Base-by-base conservation (phyloP, 1,139 yeast genomes). In the Taphrina pruni region DNA sequence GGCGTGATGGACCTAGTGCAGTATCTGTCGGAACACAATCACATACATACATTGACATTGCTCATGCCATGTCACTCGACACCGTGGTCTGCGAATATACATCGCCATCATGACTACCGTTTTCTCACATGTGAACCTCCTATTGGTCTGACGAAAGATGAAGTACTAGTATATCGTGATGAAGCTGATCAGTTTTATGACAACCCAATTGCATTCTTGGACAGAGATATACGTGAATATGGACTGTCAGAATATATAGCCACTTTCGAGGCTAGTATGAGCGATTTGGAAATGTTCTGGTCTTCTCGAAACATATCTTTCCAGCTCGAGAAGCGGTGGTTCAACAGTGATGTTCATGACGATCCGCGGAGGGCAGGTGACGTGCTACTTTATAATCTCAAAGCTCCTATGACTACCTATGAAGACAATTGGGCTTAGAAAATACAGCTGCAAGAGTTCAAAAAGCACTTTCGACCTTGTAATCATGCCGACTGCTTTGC, bases 1-100 rank as follows among this genome's bases (percentile, higher is more conserved):
- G 99, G 99, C 0, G 97, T 87, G 20, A 84, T 93, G 12, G 87
- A 85, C 61, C 86, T 93, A 0, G 82, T 89, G 26, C 77, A 84
- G 12, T 82, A 82, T 67, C 75, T 94, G 35, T 82, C 87, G 65
- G 71, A 77, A 8, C 79, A 83, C 26, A 78, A 82, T 0, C 74
- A 76, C 0, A 81, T 85, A 5, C 73, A 78, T 0, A 83, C 43
- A 35, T 80, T 92, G 55, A 96, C 97, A 0, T 88, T 94, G 73
- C 77, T 95, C 21, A 90, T 93, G 76, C 99, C 99, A 0, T 95
- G 99, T 75, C 99, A 95, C 77, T 93, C 98, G 0, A 93, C 98
- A 0, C 99, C 99, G 1, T 90, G 96, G 88, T 97, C 91, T 75
- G 86, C 96, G 48, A 87, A 89, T 75, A 78, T 95, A 56, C 97